Percentiles rank a stretch among this genome's conserved stretches.
Evolutionary conservation across 306 rosid genomes (phyloP).

Genomic region (Quercus wislizeni): DNA sequence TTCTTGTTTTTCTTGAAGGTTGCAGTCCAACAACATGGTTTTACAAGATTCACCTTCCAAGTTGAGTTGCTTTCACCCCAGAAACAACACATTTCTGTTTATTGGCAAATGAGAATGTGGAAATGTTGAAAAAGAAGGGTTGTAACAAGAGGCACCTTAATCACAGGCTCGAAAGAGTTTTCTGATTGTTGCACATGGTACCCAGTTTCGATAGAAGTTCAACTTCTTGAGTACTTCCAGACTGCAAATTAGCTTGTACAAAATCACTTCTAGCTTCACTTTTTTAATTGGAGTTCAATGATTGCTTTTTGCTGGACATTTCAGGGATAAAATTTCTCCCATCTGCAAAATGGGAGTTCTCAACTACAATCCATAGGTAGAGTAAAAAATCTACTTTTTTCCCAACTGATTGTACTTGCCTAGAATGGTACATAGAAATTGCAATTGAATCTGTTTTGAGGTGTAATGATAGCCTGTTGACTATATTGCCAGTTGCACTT

Average conservation of each 20-base stretch:
- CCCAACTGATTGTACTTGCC: conserved; percentile 47
- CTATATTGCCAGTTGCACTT: conserved; percentile 45
- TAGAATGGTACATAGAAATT: conserved; percentile 58
- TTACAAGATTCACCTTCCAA: conserved; percentile 53
- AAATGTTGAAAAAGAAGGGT: conserved; percentile 20
- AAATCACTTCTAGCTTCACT: conserved; percentile 39
- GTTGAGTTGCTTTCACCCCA: conserved; percentile 58
- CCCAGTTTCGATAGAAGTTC: conserved; percentile 34
- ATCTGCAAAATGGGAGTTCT: conserved; percentile 46
- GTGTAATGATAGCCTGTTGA: conserved; percentile 41
- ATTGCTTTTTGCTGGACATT: conserved; percentile 32
- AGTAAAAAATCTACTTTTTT: conserved; percentile 15
- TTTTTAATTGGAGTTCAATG: conserved; percentile 26
- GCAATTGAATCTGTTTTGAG: conserved; percentile 45
- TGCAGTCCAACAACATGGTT: conserved; percentile 74
- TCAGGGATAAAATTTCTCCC: conserved; percentile 38
- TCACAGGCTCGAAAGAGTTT: conserved; percentile 47
- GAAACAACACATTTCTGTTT: conserved; percentile 24
- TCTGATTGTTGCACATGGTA: conserved; percentile 29
- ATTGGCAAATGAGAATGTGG: conserved; percentile 20
- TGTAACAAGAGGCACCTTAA: conserved; percentile 47
- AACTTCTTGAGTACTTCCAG: conserved; percentile 43
- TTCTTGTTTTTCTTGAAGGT: conserved; percentile 59
- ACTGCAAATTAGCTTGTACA: conserved; percentile 34
- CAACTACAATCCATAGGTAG: conserved; percentile 5